phyloP scores from a whole-genome alignment of 768 basidiomycete species.

The Russula olivacea region DNA sequence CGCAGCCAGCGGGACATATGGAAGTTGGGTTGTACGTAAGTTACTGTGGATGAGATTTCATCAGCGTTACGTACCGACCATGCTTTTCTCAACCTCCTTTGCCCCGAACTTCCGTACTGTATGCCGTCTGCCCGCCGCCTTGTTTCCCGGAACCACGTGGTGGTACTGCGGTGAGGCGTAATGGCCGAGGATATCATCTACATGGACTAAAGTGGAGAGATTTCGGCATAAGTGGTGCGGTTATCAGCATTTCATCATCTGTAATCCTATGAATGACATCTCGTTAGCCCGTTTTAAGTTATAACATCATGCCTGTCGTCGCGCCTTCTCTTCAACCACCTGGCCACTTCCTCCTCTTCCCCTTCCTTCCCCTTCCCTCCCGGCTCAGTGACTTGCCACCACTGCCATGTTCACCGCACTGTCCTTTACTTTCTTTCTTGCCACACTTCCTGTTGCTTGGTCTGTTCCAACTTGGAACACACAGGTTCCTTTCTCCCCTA shows the following conservation, averaged over 20 bases:
- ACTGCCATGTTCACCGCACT: constrained; percentile 5
- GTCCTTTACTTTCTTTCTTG: constrained; percentile 29
- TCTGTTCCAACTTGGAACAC: constrained; percentile 11
- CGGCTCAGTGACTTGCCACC: constrained; percentile 18
- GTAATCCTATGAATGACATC: not conserved
- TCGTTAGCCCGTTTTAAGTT: not conserved
- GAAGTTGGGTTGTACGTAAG: too few species aligned
- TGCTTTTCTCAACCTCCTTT: not conserved
- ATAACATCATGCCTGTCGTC: not conserved
- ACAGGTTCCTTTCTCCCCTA: constrained; percentile 36
- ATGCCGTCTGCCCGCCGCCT: not conserved
- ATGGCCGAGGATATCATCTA: not conserved
- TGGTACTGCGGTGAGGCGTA: not conserved
- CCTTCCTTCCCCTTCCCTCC: not conserved
- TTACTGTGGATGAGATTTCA: too few species aligned
- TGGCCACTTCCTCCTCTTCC: too few species aligned
- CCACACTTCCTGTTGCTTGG: constrained; percentile 31
- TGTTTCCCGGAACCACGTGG: not conserved
- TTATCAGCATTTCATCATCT: not conserved
- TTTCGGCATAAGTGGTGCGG: not conserved
- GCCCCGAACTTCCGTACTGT: too few species aligned
- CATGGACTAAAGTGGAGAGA: not conserved
- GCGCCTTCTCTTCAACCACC: not conserved
- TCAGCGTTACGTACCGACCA: not conserved
- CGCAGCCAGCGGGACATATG: too few species aligned